These are phyloP conservation scores for Arthrobotrys pseudoclavata DNA, from an alignment of 2,329 filamentous ascomycete species.

Conservation along the genomic window DNA sequence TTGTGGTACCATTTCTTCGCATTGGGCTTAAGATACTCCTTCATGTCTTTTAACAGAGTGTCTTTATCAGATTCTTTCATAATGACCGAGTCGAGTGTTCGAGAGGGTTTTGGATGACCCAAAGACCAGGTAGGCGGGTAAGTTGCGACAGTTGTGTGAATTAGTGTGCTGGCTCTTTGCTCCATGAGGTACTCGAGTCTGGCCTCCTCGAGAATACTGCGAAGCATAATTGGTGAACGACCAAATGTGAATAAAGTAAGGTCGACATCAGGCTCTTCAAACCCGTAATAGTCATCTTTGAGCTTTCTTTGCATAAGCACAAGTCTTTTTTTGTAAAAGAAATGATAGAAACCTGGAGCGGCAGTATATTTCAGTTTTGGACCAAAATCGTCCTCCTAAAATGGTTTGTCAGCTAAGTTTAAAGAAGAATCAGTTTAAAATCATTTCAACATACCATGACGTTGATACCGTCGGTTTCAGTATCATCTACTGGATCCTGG, in stretches of 20 bases:
- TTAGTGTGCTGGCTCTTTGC: slow-evolving; percentile 61
- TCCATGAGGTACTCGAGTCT: slow-evolving; percentile 58
- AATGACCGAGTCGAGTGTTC: slow-evolving; percentile 73
- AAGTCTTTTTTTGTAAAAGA: slow-evolving; percentile 59
- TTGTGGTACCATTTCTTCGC: slow-evolving; percentile 81
- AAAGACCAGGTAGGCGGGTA: slow-evolving; percentile 61
- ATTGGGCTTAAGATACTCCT: slow-evolving; percentile 80
- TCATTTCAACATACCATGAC: slow-evolving; percentile 20
- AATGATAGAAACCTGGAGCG: slow-evolving; percentile 56
- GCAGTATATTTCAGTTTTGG: slow-evolving; percentile 62
- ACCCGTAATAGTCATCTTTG: slow-evolving; percentile 51
- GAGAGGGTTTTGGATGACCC: slow-evolving; percentile 59
- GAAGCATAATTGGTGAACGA: slow-evolving; percentile 59
- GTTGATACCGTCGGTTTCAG: slow-evolving; percentile 11
- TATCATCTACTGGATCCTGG: slow-evolving; percentile 26
- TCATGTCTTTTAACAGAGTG: slow-evolving; percentile 78
- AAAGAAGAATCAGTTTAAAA: neutral
- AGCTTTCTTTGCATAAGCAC: slow-evolving; percentile 60
- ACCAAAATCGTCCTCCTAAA: slow-evolving; percentile 44
- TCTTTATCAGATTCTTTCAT: slow-evolving; percentile 77
- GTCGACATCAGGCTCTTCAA: slow-evolving; percentile 46
- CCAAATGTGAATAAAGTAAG: slow-evolving; percentile 61
- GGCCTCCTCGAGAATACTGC: slow-evolving; percentile 60
- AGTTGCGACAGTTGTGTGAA: slow-evolving; percentile 50
- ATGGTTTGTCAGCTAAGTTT: neutral